Base-by-base conservation (phyloP, 768 basidiomycete genomes). In the Mycena floridula region DNA sequence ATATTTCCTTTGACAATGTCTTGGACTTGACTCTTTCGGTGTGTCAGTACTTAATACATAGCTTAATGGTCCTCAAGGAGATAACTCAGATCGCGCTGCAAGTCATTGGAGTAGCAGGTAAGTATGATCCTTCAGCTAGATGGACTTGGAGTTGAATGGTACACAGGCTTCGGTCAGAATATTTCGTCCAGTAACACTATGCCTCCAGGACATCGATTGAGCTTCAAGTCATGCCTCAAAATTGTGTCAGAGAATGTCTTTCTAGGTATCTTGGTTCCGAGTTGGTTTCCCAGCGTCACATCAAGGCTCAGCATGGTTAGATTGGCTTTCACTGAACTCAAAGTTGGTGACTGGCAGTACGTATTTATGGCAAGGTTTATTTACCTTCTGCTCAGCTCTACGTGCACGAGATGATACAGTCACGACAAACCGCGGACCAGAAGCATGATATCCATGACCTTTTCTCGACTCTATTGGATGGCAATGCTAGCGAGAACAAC, bases 1-100 rank as follows among this genome's bases (percentile, higher is more conserved):
- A 62, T 37, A 54, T 82, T 11, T 51, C 54, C 4, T 51, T 73
- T 15, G 68, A 75, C 37, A 68, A 82, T 52, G 64, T 64, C 39
- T 55, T 77, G 3, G 73, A 79, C 24, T 54, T 82, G 16, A 82
- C 80, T 0, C 54, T 76, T 4, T 76, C 76, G 7, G 80, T 80
- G 43, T 42, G 70, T 36, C n/a, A n/a, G n/a, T n/a, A n/a, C n/a
- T n/a, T n/a, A 6, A 16, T 20, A 8, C n/a, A 26, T n/a, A 28
- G 5, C 21, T 32, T 35, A 35, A 7, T 35, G 32, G 18, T 18
- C 15, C 18, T 18, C 22, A 43, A 13, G 6, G 15, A 15, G 4
- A 18, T 15, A 7, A n/a, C n/a, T 35, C 32, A 80, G 79, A 69
- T 79, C 30, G 72, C 79, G 0, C 67, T 81, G 2, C 73, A 76